Conservation (phyloP, 2,329 filamentous ascomycete species). For the Penicillium sp. region DNA sequence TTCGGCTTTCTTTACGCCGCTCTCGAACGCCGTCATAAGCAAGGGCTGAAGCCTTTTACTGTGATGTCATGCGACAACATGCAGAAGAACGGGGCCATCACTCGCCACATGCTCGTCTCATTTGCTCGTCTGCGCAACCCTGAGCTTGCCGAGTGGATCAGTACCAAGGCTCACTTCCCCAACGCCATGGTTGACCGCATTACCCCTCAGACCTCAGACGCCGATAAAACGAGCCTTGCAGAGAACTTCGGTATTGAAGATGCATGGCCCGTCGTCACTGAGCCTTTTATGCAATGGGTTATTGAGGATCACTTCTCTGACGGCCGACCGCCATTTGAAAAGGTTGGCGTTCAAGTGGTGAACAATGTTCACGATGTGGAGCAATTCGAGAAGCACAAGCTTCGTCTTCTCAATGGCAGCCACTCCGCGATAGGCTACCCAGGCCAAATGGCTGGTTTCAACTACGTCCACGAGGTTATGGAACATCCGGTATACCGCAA, state of each 20-base stretch:
- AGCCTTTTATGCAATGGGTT: conserved; percentile 54
- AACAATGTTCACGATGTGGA: conserved; percentile 49
- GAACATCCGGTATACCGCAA: conserved; percentile 45
- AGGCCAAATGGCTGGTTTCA: conserved; percentile 49
- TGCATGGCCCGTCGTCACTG: conserved; percentile 51
- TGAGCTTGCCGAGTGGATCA: conserved; percentile 47
- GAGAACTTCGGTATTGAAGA: conserved; percentile 47
- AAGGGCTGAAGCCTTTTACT: conserved; percentile 50
- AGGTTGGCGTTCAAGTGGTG: conserved; percentile 51
- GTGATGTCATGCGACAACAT: conserved; percentile 54
- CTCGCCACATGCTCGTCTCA: conserved; percentile 48
- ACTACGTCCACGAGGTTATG: conserved; percentile 53
- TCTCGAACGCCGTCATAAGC: conserved; percentile 42
- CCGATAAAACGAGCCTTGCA: conserved; percentile 44
- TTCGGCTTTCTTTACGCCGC: conserved; percentile 52
- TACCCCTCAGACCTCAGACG: conserved; percentile 46
- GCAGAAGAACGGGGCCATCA: conserved; percentile 53
- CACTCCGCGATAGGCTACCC: conserved; percentile 51
- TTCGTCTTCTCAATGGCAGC: conserved; percentile 50
- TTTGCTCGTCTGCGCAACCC: conserved; percentile 48
- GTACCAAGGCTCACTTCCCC: conserved; percentile 47
- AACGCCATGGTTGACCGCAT: conserved; percentile 55
- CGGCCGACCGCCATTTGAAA: conserved; percentile 49
- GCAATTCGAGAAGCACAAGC: conserved; percentile 54
- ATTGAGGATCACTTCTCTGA: conserved; percentile 50